Conservation (phyloP, 2,329 filamentous ascomycete species). For the Leptographium procerum region DNA sequence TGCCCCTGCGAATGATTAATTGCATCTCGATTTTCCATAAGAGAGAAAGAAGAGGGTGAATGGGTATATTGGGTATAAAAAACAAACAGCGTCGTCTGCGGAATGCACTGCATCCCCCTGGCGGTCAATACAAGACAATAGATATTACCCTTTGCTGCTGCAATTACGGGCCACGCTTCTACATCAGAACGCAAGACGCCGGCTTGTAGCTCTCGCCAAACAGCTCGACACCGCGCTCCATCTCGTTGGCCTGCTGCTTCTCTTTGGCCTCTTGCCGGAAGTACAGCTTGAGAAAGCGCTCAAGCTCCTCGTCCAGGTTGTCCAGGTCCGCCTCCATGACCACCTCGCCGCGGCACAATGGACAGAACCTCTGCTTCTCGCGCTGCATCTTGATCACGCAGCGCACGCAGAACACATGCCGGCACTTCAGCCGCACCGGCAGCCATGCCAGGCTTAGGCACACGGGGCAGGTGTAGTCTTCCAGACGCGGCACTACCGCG, state of each 20-base stretch:
- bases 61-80: not conserved
- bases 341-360: conserved; percentile 62
- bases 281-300: conserved; percentile 60
- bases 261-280: conserved; percentile 61
- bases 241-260: conserved; percentile 61
- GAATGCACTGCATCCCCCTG: too few species aligned
- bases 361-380: conserved; percentile 56
- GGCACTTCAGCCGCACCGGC: conserved; percentile 64
- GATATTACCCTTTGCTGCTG: too few species aligned
- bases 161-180: not conserved
- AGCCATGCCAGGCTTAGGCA: conserved; percentile 72
- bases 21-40: too few species aligned
- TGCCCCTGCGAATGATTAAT: too few species aligned
- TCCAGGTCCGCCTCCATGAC: conserved; percentile 60
- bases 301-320: conserved; percentile 58
- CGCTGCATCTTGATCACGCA: conserved; percentile 74
- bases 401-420: conserved; percentile 72
- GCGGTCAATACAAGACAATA: too few species aligned
- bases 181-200: conserved; percentile 51
- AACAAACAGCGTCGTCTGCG: not conserved
- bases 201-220: conserved; percentile 56
- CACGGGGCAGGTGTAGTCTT: conserved; percentile 74
- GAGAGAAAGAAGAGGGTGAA: too few species aligned
- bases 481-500: conserved; percentile 64
- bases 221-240: conserved; percentile 60